Conservation (phyloP, 768 basidiomycete species). For the Leccinum fibrillosum region DNA sequence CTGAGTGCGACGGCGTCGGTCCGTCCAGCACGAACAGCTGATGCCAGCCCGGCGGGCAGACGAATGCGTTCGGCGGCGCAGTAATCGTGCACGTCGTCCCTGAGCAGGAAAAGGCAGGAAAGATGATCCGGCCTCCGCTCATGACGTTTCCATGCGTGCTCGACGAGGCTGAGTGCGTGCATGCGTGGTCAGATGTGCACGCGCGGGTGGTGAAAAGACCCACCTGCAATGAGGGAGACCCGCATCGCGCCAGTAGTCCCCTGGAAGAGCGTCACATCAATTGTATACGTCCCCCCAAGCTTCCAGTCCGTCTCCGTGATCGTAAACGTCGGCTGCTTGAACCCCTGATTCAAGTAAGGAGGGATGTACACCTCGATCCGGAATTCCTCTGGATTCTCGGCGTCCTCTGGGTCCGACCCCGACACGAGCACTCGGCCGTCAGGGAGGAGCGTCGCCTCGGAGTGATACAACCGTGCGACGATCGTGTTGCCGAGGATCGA, state of each 20-base stretch:
- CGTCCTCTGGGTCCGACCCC: conserved; percentile 63
- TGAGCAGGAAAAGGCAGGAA: conserved; percentile 66
- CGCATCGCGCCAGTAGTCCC: conserved; percentile 47
- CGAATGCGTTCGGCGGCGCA: conserved; percentile 65
- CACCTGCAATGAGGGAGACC: conserved; percentile 65
- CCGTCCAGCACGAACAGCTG: conserved; percentile 77
- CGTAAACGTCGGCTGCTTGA: conserved; percentile 58
- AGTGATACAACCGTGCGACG: conserved; percentile 76
- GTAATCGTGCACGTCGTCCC: conserved; percentile 75
- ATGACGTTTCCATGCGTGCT: conserved; percentile 79
- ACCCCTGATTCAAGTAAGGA: conserved; percentile 71
- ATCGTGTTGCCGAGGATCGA: conserved; percentile 66
- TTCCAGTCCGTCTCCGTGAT: conserved; percentile 61
- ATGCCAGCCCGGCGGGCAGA: conserved; percentile 76
- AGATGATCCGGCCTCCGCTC: conserved; percentile 63
- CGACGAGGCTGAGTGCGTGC: conserved; percentile 51
- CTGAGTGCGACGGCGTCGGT: conserved; percentile 71
- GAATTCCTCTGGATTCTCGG: conserved; percentile 57
- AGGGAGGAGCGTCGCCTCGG: conserved; percentile 69
- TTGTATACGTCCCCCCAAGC: conserved; percentile 50
- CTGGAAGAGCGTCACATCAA: conserved; percentile 43
- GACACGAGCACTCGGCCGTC: conserved; percentile 75
- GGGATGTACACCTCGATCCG: conserved; percentile 81
- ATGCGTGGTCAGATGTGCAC: background rate
- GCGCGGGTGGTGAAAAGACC: conserved; percentile 9